Evolutionary conservation across 176 grass and related monocot genomes (phyloP), one percentile per base, ranked within the genome.

Genomic region (Pontederia crassipes): DNA sequence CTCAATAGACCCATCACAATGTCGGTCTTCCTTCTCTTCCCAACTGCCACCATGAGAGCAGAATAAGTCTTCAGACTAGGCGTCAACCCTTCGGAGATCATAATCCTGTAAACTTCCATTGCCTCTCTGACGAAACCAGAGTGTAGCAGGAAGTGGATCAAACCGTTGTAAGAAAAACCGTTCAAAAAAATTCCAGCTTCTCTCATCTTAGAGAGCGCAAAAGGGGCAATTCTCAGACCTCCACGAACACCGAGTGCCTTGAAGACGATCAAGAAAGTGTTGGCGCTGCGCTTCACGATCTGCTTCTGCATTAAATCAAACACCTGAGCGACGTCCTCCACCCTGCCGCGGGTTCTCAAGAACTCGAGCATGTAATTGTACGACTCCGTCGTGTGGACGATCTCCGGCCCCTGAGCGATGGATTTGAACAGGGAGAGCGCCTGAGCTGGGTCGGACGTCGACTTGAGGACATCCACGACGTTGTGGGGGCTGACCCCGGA

Each of bases 271-370:
- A 73, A 65, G 45, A 97, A 97, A 10, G 92, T 97, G 40, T 12
- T 46, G 0, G 89, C 47, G 15, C 77, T 90, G 55, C 83, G 20
- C 74, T 85, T 90, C 46, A 88, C 71, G 12, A 90, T 75, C 73
- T 88, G 87, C 67, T 45, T 85, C 75, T 97, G 92, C 92, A 97
- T 97, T 73, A 90, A 45, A 74, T 97, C 83, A 67, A 97, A 97
- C 78, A 97, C 92, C 70, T 68, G 52, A 29, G 80, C 78, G 83
- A 97, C 82, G 55, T 97, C 92, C 57, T 50, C 70, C 32, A 88
- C 67, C 48, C 71, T 80, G 46, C 78, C 92, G 35, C 78, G 78
- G 20, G 54, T 65, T 32, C 76, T 72, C 87, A 97, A 80, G 11
- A 85, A 72, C 49, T 97, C 92, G 20, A 97, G 92, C 87, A 97